A percentile compares a stretch with the other conserved stretches of the same genome.
These are phyloP conservation scores for Truncatella angustata DNA, from an alignment of 2,329 filamentous ascomycete genomes.

Conservation along the genomic window DNA sequence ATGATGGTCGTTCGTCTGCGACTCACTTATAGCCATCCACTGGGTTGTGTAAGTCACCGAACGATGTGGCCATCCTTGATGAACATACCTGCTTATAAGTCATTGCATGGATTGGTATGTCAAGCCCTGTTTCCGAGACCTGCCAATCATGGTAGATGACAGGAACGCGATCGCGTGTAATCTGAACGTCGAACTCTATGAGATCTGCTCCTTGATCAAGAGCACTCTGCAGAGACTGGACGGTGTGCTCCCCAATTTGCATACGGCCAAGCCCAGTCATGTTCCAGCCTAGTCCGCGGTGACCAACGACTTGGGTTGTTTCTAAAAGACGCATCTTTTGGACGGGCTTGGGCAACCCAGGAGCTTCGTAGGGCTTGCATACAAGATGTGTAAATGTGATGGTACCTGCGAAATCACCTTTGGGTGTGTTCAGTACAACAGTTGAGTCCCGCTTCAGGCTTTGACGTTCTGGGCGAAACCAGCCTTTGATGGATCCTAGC, in stretches of 20 bases:
- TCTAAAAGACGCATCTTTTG: conserved; percentile 10
- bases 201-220: conserved; percentile 6
- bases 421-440: conserved; percentile 5
- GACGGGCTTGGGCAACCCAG: not conserved
- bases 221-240: conserved; percentile 8
- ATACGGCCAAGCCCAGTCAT: not conserved
- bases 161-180: conserved; percentile 6
- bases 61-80: too few relatives aligned
- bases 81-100: conserved; percentile 4
- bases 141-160: conserved; percentile 11
- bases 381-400: conserved; percentile 12
- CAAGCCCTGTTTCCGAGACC: conserved; percentile 8
- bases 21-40: conserved; percentile 9
- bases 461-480: conserved; percentile 13
- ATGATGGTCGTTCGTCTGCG: not conserved
- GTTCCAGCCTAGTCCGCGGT: conserved; percentile 10
- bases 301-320: conserved; percentile 10
- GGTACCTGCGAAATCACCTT: conserved; percentile 3
- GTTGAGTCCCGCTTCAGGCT: conserved; percentile 11
- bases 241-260: conserved; percentile 9
- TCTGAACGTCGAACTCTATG: conserved; percentile 7
- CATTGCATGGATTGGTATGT: conserved; percentile 9
- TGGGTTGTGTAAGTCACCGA: not conserved
- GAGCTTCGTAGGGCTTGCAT: conserved; percentile 3
- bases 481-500: conserved; percentile 5